Conservation (phyloP, 768 basidiomycete genomes). For the Podaxis sp. region DNA sequence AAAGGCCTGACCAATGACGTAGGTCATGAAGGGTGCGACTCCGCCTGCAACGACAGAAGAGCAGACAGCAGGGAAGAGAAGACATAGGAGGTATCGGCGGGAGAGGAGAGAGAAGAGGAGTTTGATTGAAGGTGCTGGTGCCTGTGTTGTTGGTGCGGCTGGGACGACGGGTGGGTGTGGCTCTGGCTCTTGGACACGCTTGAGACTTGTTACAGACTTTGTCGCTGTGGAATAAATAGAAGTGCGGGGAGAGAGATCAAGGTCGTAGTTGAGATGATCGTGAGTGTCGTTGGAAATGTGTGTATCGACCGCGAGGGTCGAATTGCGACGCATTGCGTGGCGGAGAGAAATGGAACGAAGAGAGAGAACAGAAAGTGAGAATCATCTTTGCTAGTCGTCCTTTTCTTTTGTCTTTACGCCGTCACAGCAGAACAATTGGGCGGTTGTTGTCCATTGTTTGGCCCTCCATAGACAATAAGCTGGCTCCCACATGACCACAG, state of each 20-base stretch:
- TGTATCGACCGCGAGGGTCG: slow-evolving; percentile 22
- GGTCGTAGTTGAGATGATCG: slow-evolving; percentile 21
- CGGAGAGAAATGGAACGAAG: slow-evolving; percentile 12
- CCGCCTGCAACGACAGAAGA: slow-evolving; percentile 65
- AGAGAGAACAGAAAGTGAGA: slow-evolving; percentile 3
- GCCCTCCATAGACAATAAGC: slow-evolving; percentile 6
- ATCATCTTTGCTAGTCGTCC: not conserved
- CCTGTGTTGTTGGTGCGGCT: slow-evolving; percentile 12
- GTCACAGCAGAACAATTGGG: slow-evolving; percentile 15
- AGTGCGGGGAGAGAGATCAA: slow-evolving; percentile 22
- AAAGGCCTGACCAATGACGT: slow-evolving; percentile 76
- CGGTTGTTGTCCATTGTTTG: slow-evolving; percentile 18
- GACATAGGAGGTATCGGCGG: slow-evolving; percentile 48
- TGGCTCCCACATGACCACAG: not conserved
- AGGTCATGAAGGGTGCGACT: slow-evolving; percentile 85
- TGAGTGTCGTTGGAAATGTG: slow-evolving; percentile 14
- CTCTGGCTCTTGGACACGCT: not conserved
- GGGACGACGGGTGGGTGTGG: not conserved
- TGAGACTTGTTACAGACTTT: slow-evolving; percentile 5
- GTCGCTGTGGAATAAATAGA: slow-evolving; percentile 21
- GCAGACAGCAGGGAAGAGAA: slow-evolving; percentile 63
- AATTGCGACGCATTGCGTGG: slow-evolving; percentile 21
- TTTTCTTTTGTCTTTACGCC: slow-evolving; percentile 16
- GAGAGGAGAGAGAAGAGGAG: slow-evolving; percentile 69
- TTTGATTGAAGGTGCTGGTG: slow-evolving; percentile 47